A percentile compares a stretch with the other conserved stretches of the same genome.
Evolutionary conservation across 2,329 filamentous ascomycete species (phyloP).

Genomic region (Seiridium cupressi): DNA sequence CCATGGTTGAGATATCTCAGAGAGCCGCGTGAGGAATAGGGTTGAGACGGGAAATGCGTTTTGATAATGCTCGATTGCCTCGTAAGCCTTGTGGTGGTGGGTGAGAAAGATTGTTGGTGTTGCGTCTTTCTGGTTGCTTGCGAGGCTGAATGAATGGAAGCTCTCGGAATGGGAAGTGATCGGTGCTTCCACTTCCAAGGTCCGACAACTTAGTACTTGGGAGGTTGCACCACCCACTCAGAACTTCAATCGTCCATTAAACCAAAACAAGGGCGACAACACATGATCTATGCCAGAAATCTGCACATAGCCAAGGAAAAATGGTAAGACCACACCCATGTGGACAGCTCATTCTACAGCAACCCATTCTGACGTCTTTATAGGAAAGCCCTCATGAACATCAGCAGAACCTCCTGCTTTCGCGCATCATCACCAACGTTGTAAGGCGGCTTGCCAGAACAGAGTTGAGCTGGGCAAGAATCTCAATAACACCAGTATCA

Average conservation of each 20-base stretch:
- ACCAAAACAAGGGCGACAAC: neutral
- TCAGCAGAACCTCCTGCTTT: slow-evolving; percentile 89
- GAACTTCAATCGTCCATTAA: neutral
- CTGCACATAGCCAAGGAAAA: neutral
- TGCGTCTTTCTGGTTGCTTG: neutral
- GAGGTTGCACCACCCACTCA: neutral
- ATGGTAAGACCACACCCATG: neutral
- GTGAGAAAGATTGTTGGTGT: neutral
- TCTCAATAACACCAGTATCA: neutral
- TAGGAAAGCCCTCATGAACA: slow-evolving; percentile 96
- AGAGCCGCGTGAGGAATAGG: neutral
- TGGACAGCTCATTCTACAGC: neutral
- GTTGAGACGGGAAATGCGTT: neutral
- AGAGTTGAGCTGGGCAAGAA: neutral
- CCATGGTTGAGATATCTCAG: slow-evolving; percentile 32
- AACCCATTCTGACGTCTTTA: neutral
- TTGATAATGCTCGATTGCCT: neutral
- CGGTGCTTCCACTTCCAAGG: slow-evolving; percentile 3
- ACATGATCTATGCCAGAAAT: neutral
- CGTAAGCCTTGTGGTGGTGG: neutral
- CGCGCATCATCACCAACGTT: slow-evolving; percentile 95
- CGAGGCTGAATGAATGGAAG: neutral
- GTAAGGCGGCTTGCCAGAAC: slow-evolving; percentile 51
- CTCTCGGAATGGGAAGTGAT: neutral
- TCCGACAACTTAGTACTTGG: neutral